phyloP scores from a whole-genome alignment of 2,329 filamentous ascomycete species.

The Laburnicola sp. region DNA sequence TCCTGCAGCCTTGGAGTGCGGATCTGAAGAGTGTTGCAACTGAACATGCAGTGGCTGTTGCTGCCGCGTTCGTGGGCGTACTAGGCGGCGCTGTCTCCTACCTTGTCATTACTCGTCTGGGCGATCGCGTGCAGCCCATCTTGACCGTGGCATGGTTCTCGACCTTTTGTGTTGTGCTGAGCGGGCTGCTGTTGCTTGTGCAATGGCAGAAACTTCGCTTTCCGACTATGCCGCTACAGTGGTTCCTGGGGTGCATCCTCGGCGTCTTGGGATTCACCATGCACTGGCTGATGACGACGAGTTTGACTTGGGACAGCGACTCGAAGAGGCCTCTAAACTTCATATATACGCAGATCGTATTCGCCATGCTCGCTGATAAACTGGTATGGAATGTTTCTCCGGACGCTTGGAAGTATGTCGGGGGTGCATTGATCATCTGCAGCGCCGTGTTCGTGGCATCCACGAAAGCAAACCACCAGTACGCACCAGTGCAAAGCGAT shows the following conservation, averaged over 20 bases:
- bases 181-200: background rate
- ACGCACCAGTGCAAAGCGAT: background rate
- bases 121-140: background rate
- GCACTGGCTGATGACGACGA: slow-evolving; percentile 4
- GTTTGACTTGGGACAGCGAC: slow-evolving; percentile 1
- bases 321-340: slow-evolving; percentile 3
- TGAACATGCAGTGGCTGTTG: background rate
- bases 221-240: background rate
- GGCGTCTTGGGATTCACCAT: background rate
- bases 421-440: background rate
- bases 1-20: background rate
- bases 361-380: background rate
- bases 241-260: background rate
- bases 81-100: background rate
- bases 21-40: background rate
- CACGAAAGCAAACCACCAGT: background rate
- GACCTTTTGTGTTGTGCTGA: background rate
- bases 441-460: slow-evolving; percentile 4
- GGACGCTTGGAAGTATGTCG: slow-evolving; percentile 1
- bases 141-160: background rate
- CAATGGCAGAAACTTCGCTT: background rate
- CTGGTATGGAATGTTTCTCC: background rate
- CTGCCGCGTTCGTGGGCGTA: background rate
- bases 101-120: background rate
- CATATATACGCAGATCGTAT: slow-evolving; percentile 3